phyloP scores from a whole-genome alignment of 2,329 filamentous ascomycete genomes.

The Metarhizium anisopliae region DNA sequence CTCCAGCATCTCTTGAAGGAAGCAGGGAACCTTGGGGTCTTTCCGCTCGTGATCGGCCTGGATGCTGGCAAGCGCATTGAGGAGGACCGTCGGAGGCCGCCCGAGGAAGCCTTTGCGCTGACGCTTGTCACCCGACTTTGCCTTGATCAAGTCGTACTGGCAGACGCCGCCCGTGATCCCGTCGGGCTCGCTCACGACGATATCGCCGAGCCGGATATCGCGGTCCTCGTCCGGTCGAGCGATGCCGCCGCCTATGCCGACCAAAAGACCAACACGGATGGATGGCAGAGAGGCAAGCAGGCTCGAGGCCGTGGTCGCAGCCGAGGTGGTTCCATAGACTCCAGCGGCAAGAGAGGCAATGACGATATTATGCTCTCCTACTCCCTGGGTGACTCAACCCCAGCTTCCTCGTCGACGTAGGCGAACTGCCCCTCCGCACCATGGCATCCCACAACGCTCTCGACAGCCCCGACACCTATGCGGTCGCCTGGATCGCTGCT shows the following conservation, averaged over 20 bases:
- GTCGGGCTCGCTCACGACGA: slow-evolving; percentile 4
- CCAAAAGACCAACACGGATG: slow-evolving; percentile 9
- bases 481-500: too few relatives aligned
- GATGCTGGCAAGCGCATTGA: slow-evolving; percentile 2
- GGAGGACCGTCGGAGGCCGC: slow-evolving; percentile 2
- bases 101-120: slow-evolving; percentile 1
- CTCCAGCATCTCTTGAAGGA: neutral
- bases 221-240: slow-evolving; percentile 3
- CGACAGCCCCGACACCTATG: too few relatives aligned
- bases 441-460: too few relatives aligned
- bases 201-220: slow-evolving; percentile 9
- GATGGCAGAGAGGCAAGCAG: slow-evolving; percentile 9
- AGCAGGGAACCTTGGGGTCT: neutral
- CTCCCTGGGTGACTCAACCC: too few relatives aligned
- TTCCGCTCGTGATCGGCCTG: slow-evolving; percentile 2
- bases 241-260: slow-evolving; percentile 11
- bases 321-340: slow-evolving; percentile 5
- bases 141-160: slow-evolving; percentile 12
- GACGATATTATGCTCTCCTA: slow-evolving; percentile 14
- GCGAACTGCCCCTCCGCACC: too few relatives aligned
- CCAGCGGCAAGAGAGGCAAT: slow-evolving; percentile 10
- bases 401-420: too few relatives aligned
- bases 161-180: slow-evolving; percentile 4
- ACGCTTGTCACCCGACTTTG: neutral
- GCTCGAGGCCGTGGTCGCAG: slow-evolving; percentile 7